phyloP scores from a whole-genome alignment of 176 grass and related monocot species.

The Melocanna baccifera region DNA sequence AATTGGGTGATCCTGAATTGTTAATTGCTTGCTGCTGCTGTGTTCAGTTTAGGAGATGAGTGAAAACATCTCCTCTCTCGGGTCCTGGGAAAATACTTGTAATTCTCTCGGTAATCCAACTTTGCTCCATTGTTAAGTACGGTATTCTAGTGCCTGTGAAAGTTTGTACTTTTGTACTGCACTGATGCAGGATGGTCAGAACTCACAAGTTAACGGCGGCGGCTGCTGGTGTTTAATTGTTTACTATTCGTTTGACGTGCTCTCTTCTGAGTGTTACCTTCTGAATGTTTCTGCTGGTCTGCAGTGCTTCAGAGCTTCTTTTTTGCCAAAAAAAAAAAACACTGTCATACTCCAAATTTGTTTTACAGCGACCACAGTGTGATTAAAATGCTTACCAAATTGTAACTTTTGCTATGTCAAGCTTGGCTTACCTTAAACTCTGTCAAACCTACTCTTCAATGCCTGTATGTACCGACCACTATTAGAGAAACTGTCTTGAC shows the following conservation, averaged over 20 bases:
- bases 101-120: slow-evolving; percentile 40
- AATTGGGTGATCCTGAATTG: slow-evolving; percentile 7
- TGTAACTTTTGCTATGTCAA: background rate
- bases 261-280: slow-evolving; percentile 35
- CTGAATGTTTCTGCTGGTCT: slow-evolving; percentile 16
- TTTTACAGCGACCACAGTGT: background rate
- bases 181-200: slow-evolving; percentile 26
- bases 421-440: background rate
- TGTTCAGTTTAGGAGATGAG: slow-evolving; percentile 5
- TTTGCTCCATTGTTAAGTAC: slow-evolving; percentile 38
- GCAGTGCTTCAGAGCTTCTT: slow-evolving; percentile 7
- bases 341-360: background rate
- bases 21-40: slow-evolving; percentile 13
- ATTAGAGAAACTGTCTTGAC: background rate
- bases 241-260: slow-evolving; percentile 42
- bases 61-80: slow-evolving; percentile 42
- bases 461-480: background rate
- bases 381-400: background rate
- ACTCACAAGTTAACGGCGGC: slow-evolving; percentile 38
- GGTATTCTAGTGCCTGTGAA: slow-evolving; percentile 43
- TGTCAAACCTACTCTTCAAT: background rate
- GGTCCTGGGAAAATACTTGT: background rate
- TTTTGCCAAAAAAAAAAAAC: background rate
- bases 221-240: slow-evolving; percentile 38
- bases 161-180: slow-evolving; percentile 53